Conservation (phyloP, 345 rosid genomes). For the Corchorus capsularis region DNA sequence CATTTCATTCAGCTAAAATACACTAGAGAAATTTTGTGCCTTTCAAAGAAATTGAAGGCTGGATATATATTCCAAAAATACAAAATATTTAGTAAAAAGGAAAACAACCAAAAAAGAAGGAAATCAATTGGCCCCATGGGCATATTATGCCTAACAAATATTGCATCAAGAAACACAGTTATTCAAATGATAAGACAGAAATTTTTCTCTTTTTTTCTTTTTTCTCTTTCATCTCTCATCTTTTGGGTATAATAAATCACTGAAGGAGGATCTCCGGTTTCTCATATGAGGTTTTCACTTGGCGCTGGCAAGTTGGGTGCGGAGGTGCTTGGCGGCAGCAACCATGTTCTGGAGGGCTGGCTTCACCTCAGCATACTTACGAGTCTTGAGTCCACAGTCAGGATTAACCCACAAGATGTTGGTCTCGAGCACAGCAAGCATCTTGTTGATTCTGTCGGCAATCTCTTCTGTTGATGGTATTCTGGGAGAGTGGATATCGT, state of each 20-base stretch:
- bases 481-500: conserved; percentile 96
- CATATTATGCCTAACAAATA: conserved; percentile 27
- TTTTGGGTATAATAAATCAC: conserved; percentile 19
- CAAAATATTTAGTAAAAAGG: conserved; percentile 3
- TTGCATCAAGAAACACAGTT: conserved; percentile 29
- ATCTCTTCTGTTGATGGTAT: conserved; percentile 92
- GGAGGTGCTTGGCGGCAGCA: conserved; percentile 87
- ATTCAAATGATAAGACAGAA: conserved; percentile 21
- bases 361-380: conserved; percentile 87
- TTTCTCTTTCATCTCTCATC: background rate
- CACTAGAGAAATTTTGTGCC: conserved; percentile 11
- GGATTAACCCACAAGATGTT: conserved; percentile 99
- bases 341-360: conserved; percentile 93
- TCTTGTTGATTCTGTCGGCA: conserved; percentile 91
- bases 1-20: conserved; percentile 19
- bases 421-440: conserved; percentile 90
- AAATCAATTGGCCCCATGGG: conserved; percentile 15
- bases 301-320: conserved; percentile 80
- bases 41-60: conserved; percentile 8
- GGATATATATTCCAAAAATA: background rate
- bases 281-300: conserved; percentile 51
- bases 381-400: conserved; percentile 95
- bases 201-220: conserved; percentile 6
- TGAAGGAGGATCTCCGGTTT: background rate
- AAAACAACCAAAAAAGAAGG: background rate